These are phyloP conservation scores for Phialocephala subalpina DNA, from an alignment of 2,329 filamentous ascomycete genomes.

Conservation along the genomic window DNA sequence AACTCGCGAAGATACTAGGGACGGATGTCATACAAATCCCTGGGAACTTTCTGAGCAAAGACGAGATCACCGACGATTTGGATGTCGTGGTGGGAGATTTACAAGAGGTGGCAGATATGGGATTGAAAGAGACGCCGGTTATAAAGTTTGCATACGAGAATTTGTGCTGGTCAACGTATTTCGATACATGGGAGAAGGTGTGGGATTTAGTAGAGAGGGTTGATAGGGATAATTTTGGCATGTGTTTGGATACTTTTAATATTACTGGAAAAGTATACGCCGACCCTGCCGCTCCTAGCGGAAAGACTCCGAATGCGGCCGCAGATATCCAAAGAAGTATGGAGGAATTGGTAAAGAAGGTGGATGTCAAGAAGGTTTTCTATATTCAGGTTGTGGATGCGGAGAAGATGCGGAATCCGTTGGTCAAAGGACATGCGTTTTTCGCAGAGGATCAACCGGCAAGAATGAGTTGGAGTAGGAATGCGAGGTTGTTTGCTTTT, in stretches of 20 bases:
- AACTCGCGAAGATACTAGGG: constrained; percentile 65
- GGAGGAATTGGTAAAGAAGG: constrained; percentile 25
- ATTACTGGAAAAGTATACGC: constrained; percentile 75
- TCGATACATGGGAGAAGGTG: constrained; percentile 74
- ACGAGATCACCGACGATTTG: constrained; percentile 55
- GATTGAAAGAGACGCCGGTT: constrained; percentile 58
- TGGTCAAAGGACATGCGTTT: constrained; percentile 64
- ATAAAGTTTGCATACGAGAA: constrained; percentile 78
- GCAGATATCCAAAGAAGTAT: constrained; percentile 53
- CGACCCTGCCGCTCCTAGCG: constrained; percentile 63
- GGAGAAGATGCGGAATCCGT: constrained; percentile 65
- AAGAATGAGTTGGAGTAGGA: constrained; percentile 81
- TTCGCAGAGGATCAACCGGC: constrained; percentile 64
- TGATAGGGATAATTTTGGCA: constrained; percentile 73
- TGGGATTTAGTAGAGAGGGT: constrained; percentile 73
- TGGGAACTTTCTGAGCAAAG: constrained; percentile 65
- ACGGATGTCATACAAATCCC: constrained; percentile 79
- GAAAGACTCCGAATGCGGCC: constrained; percentile 63
- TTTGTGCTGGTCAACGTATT: constrained; percentile 75
- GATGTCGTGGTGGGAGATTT: constrained; percentile 69
- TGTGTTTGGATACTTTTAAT: constrained; percentile 82
- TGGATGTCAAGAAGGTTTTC: constrained; percentile 73
- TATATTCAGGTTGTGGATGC: constrained; percentile 81
- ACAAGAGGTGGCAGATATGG: constrained; percentile 70
- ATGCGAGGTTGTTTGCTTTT: constrained; percentile 75